phyloP scores from a whole-genome alignment of 441 rosid species.

The Populus tomentosa region DNA sequence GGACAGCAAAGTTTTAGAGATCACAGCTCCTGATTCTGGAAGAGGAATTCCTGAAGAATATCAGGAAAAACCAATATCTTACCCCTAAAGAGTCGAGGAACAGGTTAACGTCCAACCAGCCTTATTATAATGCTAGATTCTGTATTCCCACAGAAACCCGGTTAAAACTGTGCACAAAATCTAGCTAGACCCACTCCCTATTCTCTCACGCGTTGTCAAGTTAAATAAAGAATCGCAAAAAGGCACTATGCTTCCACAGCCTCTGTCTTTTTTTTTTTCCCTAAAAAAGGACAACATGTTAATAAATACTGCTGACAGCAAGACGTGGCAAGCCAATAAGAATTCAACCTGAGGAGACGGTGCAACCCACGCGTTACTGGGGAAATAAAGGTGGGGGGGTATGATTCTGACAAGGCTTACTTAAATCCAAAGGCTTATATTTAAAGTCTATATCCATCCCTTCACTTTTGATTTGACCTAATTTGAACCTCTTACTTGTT shows the following conservation, averaged over 20 bases:
- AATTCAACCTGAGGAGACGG: background rate
- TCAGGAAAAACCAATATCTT: background rate
- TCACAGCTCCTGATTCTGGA: background rate
- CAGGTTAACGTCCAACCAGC: conserved; percentile 6
- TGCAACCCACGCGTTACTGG: background rate
- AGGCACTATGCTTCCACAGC: conserved; percentile 20
- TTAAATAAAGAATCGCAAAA: conserved; percentile 18
- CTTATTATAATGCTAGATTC: conserved; percentile 19
- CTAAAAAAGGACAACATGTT: background rate
- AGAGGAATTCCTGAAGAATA: conserved; percentile 1
- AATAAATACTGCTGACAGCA: too few species aligned
- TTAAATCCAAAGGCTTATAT: too few species aligned
- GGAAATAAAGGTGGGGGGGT: background rate
- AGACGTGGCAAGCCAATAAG: background rate
- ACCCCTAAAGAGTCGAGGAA: background rate
- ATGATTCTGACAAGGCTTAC: background rate
- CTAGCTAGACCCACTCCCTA: background rate
- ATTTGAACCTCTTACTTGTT: background rate
- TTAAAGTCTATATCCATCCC: background rate
- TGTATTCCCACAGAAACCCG: conserved; percentile 3
- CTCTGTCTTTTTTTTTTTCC: background rate
- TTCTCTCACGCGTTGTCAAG: conserved; percentile 1
- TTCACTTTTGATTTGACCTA: background rate
- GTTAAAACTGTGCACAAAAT: conserved; percentile 10
- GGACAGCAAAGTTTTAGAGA: background rate